phyloP scores from a whole-genome alignment of 2,329 filamentous ascomycete genomes.

The Colletotrichum incanum region DNA sequence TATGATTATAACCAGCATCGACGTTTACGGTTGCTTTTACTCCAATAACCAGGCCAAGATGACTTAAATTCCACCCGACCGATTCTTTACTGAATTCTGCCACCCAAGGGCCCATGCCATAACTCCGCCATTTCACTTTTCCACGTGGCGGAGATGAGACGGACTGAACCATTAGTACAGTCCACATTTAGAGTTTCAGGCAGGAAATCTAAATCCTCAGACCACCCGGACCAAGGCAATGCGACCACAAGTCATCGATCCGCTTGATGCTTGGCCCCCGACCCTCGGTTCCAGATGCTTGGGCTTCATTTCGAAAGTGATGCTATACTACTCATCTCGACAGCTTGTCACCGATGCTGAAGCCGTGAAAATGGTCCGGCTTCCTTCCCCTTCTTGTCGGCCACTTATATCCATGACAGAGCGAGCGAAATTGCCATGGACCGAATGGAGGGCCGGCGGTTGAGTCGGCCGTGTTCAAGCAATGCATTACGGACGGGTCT shows the following conservation, averaged over 20 bases:
- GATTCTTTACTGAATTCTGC: background rate
- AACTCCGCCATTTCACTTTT: conserved; percentile 36
- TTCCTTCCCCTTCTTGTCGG: background rate
- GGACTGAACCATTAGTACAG: conserved; percentile 25
- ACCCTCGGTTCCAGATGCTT: conserved; percentile 3
- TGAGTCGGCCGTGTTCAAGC: too few relatives aligned
- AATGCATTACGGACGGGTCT: background rate
- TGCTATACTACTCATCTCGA: background rate
- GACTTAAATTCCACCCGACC: background rate
- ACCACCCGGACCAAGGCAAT: conserved; percentile 30
- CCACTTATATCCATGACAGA: background rate
- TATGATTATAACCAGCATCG: background rate
- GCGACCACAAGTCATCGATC: conserved; percentile 20
- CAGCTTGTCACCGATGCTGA: background rate
- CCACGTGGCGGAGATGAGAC: conserved; percentile 41
- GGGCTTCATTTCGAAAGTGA: conserved; percentile 30
- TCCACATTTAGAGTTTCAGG: conserved; percentile 32
- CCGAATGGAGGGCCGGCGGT: background rate
- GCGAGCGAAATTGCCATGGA: background rate
- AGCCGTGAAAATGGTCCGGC: background rate
- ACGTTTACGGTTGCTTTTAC: background rate
- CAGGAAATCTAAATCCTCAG: conserved; percentile 36
- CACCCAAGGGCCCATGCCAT: conserved; percentile 2
- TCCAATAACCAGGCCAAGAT: conserved; percentile 8
- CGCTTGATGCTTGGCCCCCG: conserved; percentile 21